Evolutionary conservation across 1,284 basidiomycete genomes (phyloP), one percentile per base, ranked within the genome.

Genomic region (Filobasidium uniguttulatum): DNA sequence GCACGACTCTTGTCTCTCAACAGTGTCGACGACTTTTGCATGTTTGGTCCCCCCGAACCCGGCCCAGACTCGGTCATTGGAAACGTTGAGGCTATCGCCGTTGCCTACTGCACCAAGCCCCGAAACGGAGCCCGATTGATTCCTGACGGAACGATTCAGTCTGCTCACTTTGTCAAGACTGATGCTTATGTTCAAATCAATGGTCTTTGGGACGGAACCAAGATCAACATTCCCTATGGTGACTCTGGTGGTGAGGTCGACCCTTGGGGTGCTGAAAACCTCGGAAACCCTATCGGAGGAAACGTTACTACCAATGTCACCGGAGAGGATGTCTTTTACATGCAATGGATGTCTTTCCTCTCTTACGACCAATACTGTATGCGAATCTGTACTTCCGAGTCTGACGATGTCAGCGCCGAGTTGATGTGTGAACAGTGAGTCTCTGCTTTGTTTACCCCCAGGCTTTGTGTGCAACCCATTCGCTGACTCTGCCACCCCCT

Each of bases 231-330:
- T 49, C 44, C 54, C 9, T n/a, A 33, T 3, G 67, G 66, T 28
- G 73, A 75, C 53, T 46, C 57, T 15, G 73, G 72, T 33, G 72
- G 72, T 48, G 72, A 74, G 60, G 66, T 73, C 29, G 72, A 73
- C 62, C 71, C 72, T 15, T 71, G 73, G 63, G 72, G 72, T 48
- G 67, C 66, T n/a, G 65, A 63, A 28, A 65, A 64, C 56, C 57
- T 63, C 57, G 74, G 73, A 41, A 75, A 75, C 69, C 74, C 74
- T 43, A 60, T 72, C 46, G 73, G 73, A 44, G 73, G 73, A 30
- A 74, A 74, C 58, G 73, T 75, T 46, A 74, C 73, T 35, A 67
- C 69, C 50, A 73, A 74, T 62, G 63, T 71, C 22, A 67, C 69
- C 8, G 73, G 73, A 25, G 46, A 60, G 23, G 73, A 75, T 49